Evolutionary conservation across 177 flowering plant species (phyloP), one percentile per base, ranked within the genome.

Genomic region (Vitis hybrid): DNA sequence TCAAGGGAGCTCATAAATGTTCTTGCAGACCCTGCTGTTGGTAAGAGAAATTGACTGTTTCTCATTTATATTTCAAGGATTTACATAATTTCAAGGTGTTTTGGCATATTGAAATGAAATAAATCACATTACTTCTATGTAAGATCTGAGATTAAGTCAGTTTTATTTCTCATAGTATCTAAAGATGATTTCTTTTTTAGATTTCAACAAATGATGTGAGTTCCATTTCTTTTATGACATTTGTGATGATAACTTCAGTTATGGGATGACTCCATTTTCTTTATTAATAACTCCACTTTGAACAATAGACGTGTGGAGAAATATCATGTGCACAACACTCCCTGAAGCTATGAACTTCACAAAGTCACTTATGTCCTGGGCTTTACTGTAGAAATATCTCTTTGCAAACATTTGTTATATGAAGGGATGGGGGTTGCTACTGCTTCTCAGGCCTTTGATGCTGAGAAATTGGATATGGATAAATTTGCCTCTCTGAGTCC

Each of bases 361-460:
- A 62, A 66, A 66, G 62, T 65, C 19, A 70, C 60, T 49, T 51
- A 5, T 50, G 34, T 58, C 64, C 66, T 72, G n/a, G 66, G 70
- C 69, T 71, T 70, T 64, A 52, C 45, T 75, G 74, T 81, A 87
- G 88, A 84, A 72, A 74, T 86, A 54, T 86, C 87, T 66, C 84
- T 86, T 52, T 85, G 86, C 76, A 82, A 77, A 40, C 88, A 84
- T 84, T 72, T 83, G 78, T 77, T 86, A 55, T 72, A 58, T 62
- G 84, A 82, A 72, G 88, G 87, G 54, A 82, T 85, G 91, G 88
- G 90, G 57, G 78, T 70, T 71, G 83, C 79, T 65, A 83, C 89
- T 74, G 89, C 88, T 78, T 78, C 86, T 72, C 74, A 68, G 72
- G 86, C 83, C 70, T 89, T 89, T 81, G 84, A 83, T 74, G 69